Percentiles rank a stretch among this genome's conserved stretches.
These are phyloP conservation scores for Punica granatum DNA, from an alignment of 345 rosid genomes.

Conservation along the genomic window DNA sequence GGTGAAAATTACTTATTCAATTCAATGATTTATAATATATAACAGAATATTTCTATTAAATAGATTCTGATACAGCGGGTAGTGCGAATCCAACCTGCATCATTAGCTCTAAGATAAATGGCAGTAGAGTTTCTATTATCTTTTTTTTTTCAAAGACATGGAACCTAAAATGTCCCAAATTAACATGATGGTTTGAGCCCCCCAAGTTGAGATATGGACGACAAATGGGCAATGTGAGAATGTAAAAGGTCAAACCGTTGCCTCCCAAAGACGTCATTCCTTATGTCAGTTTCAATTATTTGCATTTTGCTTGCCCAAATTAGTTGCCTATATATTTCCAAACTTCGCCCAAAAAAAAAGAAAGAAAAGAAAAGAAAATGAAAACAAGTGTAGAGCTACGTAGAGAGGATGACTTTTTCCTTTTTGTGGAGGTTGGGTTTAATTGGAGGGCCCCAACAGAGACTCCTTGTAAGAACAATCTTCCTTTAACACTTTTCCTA, in stretches of 20 bases:
- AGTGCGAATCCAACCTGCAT: too few relatives aligned
- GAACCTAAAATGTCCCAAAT: not conserved
- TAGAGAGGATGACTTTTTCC: not conserved
- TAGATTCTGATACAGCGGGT: too few relatives aligned
- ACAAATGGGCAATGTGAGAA: not conserved
- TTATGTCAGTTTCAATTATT: slow-evolving; percentile 2
- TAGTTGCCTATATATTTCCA: not conserved
- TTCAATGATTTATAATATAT: too few relatives aligned
- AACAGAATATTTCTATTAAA: too few relatives aligned
- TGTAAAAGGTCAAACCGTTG: not conserved
- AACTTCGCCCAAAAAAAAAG: too few relatives aligned
- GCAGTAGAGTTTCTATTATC: too few relatives aligned
- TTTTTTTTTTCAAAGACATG: not conserved
- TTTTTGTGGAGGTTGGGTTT: not conserved
- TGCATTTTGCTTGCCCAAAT: not conserved
- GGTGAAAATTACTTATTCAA: too few relatives aligned
- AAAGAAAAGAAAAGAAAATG: too few relatives aligned
- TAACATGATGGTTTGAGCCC: not conserved
- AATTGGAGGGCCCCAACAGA: not conserved
- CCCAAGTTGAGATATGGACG: not conserved
- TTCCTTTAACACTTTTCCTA: too few relatives aligned
- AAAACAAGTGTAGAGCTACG: too few relatives aligned
- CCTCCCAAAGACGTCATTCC: slow-evolving; percentile 1
- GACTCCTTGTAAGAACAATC: too few relatives aligned
- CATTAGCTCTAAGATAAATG: too few relatives aligned